Conservation (phyloP, 1,139 yeast species). For the Debaryomycetaceae sp. region DNA sequence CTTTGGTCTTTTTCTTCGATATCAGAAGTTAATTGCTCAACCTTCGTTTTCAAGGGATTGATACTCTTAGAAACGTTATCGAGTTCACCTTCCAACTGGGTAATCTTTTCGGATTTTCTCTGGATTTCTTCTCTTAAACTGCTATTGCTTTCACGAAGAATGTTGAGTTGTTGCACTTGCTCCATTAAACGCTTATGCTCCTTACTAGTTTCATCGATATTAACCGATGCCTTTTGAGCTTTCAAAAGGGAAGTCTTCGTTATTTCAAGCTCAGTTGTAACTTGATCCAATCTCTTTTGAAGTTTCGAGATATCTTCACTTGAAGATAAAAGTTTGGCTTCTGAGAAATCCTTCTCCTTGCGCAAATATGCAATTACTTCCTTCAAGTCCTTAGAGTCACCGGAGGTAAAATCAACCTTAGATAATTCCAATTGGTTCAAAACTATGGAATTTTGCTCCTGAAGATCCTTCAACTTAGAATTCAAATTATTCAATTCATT, state of each 20-base stretch:
- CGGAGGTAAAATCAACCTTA: conserved; percentile 12
- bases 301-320: conserved; percentile 49
- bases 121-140: conserved; percentile 58
- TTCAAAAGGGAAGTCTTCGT: conserved; percentile 42
- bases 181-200: conserved; percentile 55
- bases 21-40: conserved; percentile 22
- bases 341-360: conserved; percentile 73
- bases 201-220: conserved; percentile 36
- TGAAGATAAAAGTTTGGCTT: conserved; percentile 51
- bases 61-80: conserved; percentile 14
- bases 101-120: conserved; percentile 19
- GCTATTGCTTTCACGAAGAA: conserved; percentile 71
- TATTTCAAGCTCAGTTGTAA: conserved; percentile 43
- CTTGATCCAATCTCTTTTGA: conserved; percentile 38
- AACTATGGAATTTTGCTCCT: conserved; percentile 63
- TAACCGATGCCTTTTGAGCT: conserved; percentile 30
- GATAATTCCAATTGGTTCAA: conserved; percentile 65
- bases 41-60: conserved; percentile 18
- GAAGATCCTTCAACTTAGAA: conserved; percentile 51
- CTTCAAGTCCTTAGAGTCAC: conserved; percentile 29
- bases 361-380: conserved; percentile 64
- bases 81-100: conserved; percentile 20
- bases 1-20: conserved; percentile 31
- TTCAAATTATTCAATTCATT: conserved; percentile 51
- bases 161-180: conserved; percentile 65